These are phyloP conservation scores for Colletotrichum tanaceti DNA, from an alignment of 2,329 filamentous ascomycete species.

Conservation along the genomic window DNA sequence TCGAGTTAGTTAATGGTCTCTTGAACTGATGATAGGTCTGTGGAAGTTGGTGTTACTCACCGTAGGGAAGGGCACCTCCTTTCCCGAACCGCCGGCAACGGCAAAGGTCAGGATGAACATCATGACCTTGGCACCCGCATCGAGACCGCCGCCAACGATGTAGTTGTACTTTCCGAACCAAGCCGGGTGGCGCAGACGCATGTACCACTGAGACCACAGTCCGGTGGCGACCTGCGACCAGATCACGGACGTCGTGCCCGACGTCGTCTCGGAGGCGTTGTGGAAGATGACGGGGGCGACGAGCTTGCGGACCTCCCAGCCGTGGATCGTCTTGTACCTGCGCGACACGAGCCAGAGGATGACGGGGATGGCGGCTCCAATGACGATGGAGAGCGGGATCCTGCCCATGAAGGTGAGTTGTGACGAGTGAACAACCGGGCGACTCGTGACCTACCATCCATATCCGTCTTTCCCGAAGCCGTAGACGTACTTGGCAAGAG, in stretches of 20 bases:
- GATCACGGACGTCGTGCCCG: slow-evolving; percentile 37
- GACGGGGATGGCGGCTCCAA: slow-evolving; percentile 47
- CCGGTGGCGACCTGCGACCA: slow-evolving; percentile 47
- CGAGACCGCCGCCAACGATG: slow-evolving; percentile 40
- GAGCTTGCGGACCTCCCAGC: slow-evolving; percentile 36
- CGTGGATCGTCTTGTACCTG: slow-evolving; percentile 36
- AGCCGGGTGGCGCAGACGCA: slow-evolving; percentile 44
- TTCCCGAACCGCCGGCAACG: slow-evolving; percentile 41
- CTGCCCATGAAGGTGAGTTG: slow-evolving; percentile 47
- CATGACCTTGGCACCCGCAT: slow-evolving; percentile 43
- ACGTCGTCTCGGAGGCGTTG: slow-evolving; percentile 36
- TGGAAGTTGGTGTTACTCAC: slow-evolving; percentile 10
- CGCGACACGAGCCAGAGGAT: slow-evolving; percentile 27
- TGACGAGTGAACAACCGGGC: slow-evolving; percentile 12
- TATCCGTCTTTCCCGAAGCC: slow-evolving; percentile 33
- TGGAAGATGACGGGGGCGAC: slow-evolving; percentile 38
- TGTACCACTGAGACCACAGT: slow-evolving; percentile 48
- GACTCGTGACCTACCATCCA: slow-evolving; percentile 19
- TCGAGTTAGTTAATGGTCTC: slow-evolving; percentile 4
- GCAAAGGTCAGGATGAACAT: slow-evolving; percentile 43
- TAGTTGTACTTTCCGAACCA: slow-evolving; percentile 47
- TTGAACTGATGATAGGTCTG: background rate
- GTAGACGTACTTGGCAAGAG: slow-evolving; percentile 43
- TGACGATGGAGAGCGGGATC: slow-evolving; percentile 53
- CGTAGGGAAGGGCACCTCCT: slow-evolving; percentile 40